Evolutionary conservation across 306 rosid species (phyloP).

Genomic region (Acacia confusa): DNA sequence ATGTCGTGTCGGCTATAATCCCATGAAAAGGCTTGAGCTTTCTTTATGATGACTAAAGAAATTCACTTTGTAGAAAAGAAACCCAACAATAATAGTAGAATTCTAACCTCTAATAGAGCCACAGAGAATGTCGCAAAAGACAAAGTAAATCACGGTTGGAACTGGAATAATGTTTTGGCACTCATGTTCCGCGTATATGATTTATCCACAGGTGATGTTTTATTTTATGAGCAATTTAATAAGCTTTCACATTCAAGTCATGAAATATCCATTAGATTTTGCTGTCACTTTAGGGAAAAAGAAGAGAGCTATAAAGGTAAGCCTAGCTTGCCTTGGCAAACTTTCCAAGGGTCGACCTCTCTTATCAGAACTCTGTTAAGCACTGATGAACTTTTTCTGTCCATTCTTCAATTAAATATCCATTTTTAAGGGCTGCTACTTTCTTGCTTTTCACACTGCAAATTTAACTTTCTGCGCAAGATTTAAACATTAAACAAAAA

Average conservation of each 20-base stretch:
- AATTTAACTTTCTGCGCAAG: not conserved
- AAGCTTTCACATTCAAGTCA: constrained; percentile 42
- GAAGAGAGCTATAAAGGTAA: constrained; percentile 40
- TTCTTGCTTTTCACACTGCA: not conserved
- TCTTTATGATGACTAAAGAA: not conserved
- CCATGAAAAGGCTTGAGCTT: not conserved
- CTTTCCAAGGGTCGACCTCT: constrained; percentile 32
- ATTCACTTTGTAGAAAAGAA: not conserved
- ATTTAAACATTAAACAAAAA: not conserved
- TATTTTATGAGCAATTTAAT: constrained; percentile 27
- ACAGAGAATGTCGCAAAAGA: constrained; percentile 35
- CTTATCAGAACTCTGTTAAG: constrained; percentile 7
- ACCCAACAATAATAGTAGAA: not conserved
- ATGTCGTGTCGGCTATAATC: constrained; percentile 15
- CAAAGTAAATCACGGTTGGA: constrained; percentile 26
- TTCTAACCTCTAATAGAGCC: not conserved
- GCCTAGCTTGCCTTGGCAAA: constrained; percentile 38
- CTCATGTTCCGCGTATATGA: not conserved
- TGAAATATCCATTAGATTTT: constrained; percentile 47
- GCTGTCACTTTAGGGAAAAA: constrained; percentile 46
- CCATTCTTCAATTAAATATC: constrained; percentile 5
- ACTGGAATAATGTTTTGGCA: constrained; percentile 19
- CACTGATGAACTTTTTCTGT: constrained; percentile 14
- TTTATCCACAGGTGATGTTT: constrained; percentile 19
- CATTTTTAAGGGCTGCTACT: constrained; percentile 6